Evolutionary conservation across 139 green algal species (phyloP), one percentile per base, ranked within the genome.

Genomic region (Chlamydomonas eustigma): DNA sequence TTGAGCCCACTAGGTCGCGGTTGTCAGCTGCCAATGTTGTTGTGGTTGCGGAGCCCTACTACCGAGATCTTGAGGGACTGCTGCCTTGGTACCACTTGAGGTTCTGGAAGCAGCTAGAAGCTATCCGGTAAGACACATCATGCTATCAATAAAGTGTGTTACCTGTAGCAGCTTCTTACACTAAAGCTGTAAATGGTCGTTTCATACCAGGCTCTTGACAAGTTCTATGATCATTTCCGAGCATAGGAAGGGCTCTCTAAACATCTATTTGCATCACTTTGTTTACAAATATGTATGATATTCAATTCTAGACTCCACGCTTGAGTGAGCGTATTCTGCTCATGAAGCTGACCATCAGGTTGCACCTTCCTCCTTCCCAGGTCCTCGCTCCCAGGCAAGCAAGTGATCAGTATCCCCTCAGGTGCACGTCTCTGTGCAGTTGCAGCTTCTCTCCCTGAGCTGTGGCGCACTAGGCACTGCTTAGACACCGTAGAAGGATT

Each of bases 391-490:
- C 71, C 71, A 4, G 71, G 71, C 3, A 65, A 74, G 39, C 65
- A n/a, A 6, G 32, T 83, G 52, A 24, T n/a, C 8, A 12, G 3
- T 4, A 32, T 81, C 25, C 80, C 71, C 0, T 8, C 18, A 18
- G 31, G 71, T 0, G 75, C 76, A 4, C n/a, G 70, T 37, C 75
- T 85, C 71, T 25, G 74, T 51, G 73, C 58, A 22, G 76, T 83
- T 52, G 81, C 81, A n/a, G 81, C 75, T 22, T 39, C 67, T 4
- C 67, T 86, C 28, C 81, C 81, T 3, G 72, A 86, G 35, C 73
- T 86, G 8, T 80, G 52, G 44, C 81, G 81, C 28, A 78, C 76
- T 0, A 39, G 81, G 0, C 1, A 2, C 2, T 66, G 67, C 5
- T 76, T 86, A 39, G 71, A 22, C 2, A 37, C 35, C 37, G 71